Evolutionary conservation across 306 rosid genomes (phyloP), one percentile per base, ranked within the genome.

Genomic region (Calophaca sinica): DNA sequence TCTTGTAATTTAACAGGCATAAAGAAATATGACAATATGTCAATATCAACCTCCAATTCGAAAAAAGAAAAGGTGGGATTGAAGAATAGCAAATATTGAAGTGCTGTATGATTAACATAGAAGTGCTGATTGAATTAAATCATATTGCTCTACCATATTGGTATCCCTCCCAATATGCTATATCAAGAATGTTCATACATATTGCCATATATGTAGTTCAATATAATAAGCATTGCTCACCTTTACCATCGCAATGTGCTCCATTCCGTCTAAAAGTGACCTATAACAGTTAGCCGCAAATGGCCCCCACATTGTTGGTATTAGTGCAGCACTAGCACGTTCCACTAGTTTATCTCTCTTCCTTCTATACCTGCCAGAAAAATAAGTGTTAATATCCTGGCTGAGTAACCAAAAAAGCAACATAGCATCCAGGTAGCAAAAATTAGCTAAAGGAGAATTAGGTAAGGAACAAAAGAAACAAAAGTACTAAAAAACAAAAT

Each of bases 221-320:
- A 75, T 52, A 76, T 48, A 59, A 59, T 67, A 55, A 33, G 69
- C 62, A 72, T 45, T 20, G n/a, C 80, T 79, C 77, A 94, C 98
- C 88, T 94, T 94, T 52, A 94, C 98, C 98, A 94, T 94, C 50
- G 96, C 97, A 82, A 91, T 88, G 74, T 94, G 98, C 84, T 91
- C 98, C 62, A 90, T 90, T 64, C 97, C 96, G 73, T 91, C 98
- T 33, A 94, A 45, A 72, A 91, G 80, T 15, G 98, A 90, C 73
- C 79, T 83, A 79, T 91, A 94, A 74, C 97, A 94, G 83, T 82
- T 84, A 46, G 98, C 88, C 39, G 77, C 69, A 68, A 87, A 94
- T 35, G 98, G 94, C 42, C 98, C 97, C 98, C 98, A 94, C 86
- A 75, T 87, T 68, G 98, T 94, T 20, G 98, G 98, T 81, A 94